Conservation (phyloP, 1,284 basidiomycete species). For the Chalciporus sp. region DNA sequence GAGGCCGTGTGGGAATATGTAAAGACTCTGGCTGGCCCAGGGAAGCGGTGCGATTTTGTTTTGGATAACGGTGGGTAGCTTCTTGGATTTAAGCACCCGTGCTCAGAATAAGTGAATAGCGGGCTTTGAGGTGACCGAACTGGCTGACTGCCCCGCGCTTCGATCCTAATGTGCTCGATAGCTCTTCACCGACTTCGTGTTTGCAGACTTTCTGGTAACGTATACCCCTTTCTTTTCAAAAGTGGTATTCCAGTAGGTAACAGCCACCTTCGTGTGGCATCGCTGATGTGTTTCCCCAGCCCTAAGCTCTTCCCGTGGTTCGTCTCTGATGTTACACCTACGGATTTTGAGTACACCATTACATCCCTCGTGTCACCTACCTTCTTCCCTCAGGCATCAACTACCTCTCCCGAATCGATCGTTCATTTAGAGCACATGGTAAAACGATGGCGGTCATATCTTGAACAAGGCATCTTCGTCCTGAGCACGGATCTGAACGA, state of each 20-base stretch:
- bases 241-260: slow-evolving; percentile 86
- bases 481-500: slow-evolving; percentile 56
- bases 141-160: background rate
- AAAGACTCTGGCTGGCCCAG: slow-evolving; percentile 42
- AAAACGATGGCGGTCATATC: slow-evolving; percentile 72
- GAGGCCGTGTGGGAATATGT: slow-evolving; percentile 77
- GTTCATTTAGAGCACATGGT: slow-evolving; percentile 64
- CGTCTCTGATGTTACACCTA: slow-evolving; percentile 87
- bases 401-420: slow-evolving; percentile 20
- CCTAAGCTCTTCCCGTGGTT: slow-evolving; percentile 94
- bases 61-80: slow-evolving; percentile 79
- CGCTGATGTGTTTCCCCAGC: slow-evolving; percentile 42
- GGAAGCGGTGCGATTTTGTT: slow-evolving; percentile 80
- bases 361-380: slow-evolving; percentile 58
- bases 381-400: slow-evolving; percentile 47
- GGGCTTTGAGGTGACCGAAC: slow-evolving; percentile 69
- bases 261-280: background rate
- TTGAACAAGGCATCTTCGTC: slow-evolving; percentile 71
- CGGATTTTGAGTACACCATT: slow-evolving; percentile 68
- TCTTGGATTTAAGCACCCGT: slow-evolving; percentile 17
- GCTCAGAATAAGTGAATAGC: slow-evolving; percentile 45
- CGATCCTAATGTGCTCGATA: slow-evolving; percentile 32
- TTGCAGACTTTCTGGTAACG: slow-evolving; percentile 93
- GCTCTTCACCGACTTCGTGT: slow-evolving; percentile 92
- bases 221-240: slow-evolving; percentile 80